Base-by-base conservation (phyloP, 2,329 filamentous ascomycete species). In the Aphanoascus verrucosus region DNA sequence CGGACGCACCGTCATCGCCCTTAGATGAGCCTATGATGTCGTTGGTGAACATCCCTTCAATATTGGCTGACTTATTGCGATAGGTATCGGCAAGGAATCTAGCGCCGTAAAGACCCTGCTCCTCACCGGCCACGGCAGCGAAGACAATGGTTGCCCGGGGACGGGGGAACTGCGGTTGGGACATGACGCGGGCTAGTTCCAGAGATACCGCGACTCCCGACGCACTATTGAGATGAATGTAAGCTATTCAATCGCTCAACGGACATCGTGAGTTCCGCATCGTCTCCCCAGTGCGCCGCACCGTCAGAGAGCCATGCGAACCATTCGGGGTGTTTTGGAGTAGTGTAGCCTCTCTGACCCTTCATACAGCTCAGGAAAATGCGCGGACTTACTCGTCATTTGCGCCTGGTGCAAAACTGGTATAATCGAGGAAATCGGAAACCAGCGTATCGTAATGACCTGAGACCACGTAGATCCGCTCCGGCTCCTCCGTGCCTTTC, bases 31-130 rank as follows among this genome's bases (percentile, higher is more conserved):
- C 53, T 17, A 55, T 34, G 31, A 55, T 55, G 28, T 55, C 53
- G 47, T 55, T 55, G 17, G 47, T 55, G 35, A 55, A 51, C 53
- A 55, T 55, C 15, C 53, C 53, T 51, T 55, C 53, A 6, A 55
- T 44, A 19, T 55, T 55, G 48, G 48, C 37, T 5, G 53, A 55
- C 14, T 49, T 55, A 38, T 55, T 55, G 15, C 53, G 53, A 28
- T 51, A 55, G 4, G 40, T 51, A 14, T 46, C 15, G 12, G 53
- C 53, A 7, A 55, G 53, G 23, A 55, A 55, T 23, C 28, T 38
- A 23, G 53, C 19, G 12, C 53, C 53, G 34, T 46, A 51, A 5
- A 55, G 23, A 32, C 53, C 53, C 23, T 55, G 53, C 47, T 55
- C 53, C 42, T 55, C 53, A 8, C 53, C 53, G 19, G 53, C 53